Conservation (phyloP, 176 grass and related monocot genomes). For the Triticum urartu region DNA sequence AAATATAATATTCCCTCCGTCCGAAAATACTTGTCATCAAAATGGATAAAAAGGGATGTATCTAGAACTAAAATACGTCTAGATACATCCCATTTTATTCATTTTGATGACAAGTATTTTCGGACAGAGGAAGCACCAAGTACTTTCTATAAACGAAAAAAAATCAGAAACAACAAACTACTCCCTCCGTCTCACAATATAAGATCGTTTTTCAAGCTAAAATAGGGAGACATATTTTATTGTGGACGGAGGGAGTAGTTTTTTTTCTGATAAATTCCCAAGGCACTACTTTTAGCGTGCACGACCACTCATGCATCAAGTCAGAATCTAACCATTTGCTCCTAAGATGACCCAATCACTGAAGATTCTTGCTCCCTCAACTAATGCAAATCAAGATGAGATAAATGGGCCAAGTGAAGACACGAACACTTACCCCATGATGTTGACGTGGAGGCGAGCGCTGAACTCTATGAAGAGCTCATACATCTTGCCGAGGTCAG, state of each 20-base stretch:
- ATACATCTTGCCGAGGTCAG: constrained; percentile 88
- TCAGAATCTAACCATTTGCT: neutral
- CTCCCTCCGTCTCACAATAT: too few relatives aligned
- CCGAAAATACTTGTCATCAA: too few relatives aligned
- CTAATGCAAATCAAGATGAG: too few relatives aligned
- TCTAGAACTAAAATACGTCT: too few relatives aligned
- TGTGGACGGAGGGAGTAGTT: too few relatives aligned
- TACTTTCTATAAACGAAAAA: neutral
- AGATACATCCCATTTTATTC: too few relatives aligned
- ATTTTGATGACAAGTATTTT: too few relatives aligned
- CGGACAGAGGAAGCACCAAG: too few relatives aligned
- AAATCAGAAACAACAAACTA: neutral
- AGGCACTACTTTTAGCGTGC: neutral
- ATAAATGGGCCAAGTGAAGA: neutral
- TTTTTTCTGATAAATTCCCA: neutral
- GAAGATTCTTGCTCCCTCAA: neutral
- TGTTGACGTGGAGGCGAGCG: constrained; percentile 64
- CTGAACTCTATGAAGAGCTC: constrained; percentile 74
- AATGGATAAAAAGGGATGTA: too few relatives aligned
- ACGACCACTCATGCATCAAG: neutral
- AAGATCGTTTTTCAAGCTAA: too few relatives aligned
- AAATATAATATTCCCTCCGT: neutral
- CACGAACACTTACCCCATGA: constrained; percentile 71
- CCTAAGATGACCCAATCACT: neutral
- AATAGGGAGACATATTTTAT: too few relatives aligned